phyloP scores from a whole-genome alignment of 2,329 filamentous ascomycete species.

The Fusarium paranaense region DNA sequence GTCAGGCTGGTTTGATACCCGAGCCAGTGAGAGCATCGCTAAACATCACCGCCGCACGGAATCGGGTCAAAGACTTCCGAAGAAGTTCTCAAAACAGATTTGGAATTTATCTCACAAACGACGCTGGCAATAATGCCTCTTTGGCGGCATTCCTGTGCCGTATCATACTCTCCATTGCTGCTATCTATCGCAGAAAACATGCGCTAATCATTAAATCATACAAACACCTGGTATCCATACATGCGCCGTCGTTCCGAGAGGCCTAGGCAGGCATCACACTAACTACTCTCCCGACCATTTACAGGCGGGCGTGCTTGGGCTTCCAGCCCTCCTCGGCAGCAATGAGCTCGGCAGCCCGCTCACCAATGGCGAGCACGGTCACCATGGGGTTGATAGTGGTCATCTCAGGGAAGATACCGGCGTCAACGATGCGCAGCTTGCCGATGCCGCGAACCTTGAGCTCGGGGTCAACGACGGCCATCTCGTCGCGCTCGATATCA shows the following conservation, averaged over 20 bases:
- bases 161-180: neutral
- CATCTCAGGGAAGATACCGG: conserved; percentile 90
- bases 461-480: conserved; percentile 83
- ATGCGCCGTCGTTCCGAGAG: conserved; percentile 3
- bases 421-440: conserved; percentile 84
- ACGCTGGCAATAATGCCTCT: conserved; percentile 23
- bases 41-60: neutral
- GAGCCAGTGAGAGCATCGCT: conserved; percentile 4
- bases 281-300: conserved; percentile 12
- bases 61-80: conserved; percentile 27
- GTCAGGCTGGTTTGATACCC: conserved; percentile 17
- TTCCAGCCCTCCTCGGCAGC: conserved; percentile 71
- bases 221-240: conserved; percentile 25
- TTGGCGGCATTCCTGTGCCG: neutral
- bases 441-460: conserved; percentile 79
- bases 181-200: conserved; percentile 10
- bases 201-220: conserved; percentile 36
- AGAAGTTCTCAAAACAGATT: neutral
- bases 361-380: conserved; percentile 85
- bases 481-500: conserved; percentile 72
- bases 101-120: conserved; percentile 19
- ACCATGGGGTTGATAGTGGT: conserved; percentile 90
- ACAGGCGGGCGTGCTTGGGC: conserved; percentile 48
- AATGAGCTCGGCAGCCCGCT: conserved; percentile 87
- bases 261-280: conserved; percentile 6